Base-by-base conservation (phyloP, 306 rosid species). In the Elaeagnus macrophylla region DNA sequence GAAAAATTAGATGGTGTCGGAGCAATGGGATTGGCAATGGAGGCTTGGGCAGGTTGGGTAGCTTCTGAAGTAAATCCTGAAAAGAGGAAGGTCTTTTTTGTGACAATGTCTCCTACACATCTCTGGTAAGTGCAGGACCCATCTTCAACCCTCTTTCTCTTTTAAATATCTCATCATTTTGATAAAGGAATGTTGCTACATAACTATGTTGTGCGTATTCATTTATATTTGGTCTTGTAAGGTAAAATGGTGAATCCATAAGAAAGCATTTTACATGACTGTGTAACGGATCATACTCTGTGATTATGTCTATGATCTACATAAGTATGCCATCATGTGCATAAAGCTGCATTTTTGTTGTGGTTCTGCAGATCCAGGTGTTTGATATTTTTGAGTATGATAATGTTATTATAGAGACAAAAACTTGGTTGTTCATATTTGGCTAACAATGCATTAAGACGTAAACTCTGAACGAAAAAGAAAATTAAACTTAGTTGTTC, bases 31-130 rank as follows among this genome's bases (percentile, higher is more conserved):
- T 77, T 91, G 71, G 95, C 94, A 65, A 87, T 87, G 96, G 81
- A 70, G 25, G 72, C 94, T n/a, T 91, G 96, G 99, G 99, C 99
- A 7, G 93, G 84, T 59, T 87, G 95, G 99, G 79, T 83, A 48
- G 75, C 89, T 68, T 73, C 91, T 11, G 73, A 85, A 54, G 79
- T 81, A 13, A 79, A 87, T 66, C 87, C 89, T 13, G 72, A 70
- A 64, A 70, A 77, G 77, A 84, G 80, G 72, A 80, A 44, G 36
- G 80, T 78, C 51, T 87, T 91, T 70, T 91, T 87, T 2, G 89
- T 80, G 47, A 91, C 95, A 49, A 91, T 84, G 95, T 91, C 99
- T n/a, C 96, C 96, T 12, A 91, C 99, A 0, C 99, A 91, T 80
- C 93, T 91, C 43, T 87, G 96, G 99, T 91, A 54, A 62, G 88